Evolutionary conservation across 495 filamentous ascomycete species (phyloP), one percentile per base, ranked within the genome.

Genomic region (Aspergillus incahuasiensis): DNA sequence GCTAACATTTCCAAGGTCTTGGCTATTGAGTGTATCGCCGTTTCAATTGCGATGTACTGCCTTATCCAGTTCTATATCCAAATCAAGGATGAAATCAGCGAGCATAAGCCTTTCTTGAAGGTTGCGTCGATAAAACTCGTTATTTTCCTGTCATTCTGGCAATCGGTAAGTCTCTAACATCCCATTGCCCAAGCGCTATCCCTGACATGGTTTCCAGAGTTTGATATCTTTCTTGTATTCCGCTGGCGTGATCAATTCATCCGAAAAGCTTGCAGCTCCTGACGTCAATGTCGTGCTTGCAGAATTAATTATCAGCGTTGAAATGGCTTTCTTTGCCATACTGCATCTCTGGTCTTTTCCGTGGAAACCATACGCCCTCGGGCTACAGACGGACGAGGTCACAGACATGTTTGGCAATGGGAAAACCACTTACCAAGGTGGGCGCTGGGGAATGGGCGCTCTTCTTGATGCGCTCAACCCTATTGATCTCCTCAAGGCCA

Each of bases 101-200:
- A 84, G 28, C 79, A 95, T 58, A 73, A 71, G 16, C 89, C 91
- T 2, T 89, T 95, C 55, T 70, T 95, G 51, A 96, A 96, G 64
- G 81, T 96, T 8, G 58, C 90, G 3, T 88, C 90, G 54, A 95
- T 96, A 66, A 96, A 96, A 63, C 80, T 96, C 35, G 92, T 96
- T 59, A 94, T 96, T 68, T 96, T 96, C 77, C 78, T 96, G 52
- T 94, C 88, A 5, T 96, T 96, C 71, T 96, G 91, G 91, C 92
- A 96, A 65, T 82, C 80, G 40, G 79, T 81, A 66, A 65, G 74
- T 54, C 53, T 24, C 20, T 6, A n/a, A 19, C 45, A 1, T 41
- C 6, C n/a, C 0, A n/a, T 35, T 34, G 30, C 16, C 21, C 7
- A 32, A 19, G 28, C 48, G 1, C 48, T 13, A 15, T 18, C 34